Percentiles rank a stretch among this genome's conserved stretches.
These are phyloP conservation scores for Schizothecium vesticola DNA, from an alignment of 495 filamentous ascomycete genomes.

Conservation along the genomic window DNA sequence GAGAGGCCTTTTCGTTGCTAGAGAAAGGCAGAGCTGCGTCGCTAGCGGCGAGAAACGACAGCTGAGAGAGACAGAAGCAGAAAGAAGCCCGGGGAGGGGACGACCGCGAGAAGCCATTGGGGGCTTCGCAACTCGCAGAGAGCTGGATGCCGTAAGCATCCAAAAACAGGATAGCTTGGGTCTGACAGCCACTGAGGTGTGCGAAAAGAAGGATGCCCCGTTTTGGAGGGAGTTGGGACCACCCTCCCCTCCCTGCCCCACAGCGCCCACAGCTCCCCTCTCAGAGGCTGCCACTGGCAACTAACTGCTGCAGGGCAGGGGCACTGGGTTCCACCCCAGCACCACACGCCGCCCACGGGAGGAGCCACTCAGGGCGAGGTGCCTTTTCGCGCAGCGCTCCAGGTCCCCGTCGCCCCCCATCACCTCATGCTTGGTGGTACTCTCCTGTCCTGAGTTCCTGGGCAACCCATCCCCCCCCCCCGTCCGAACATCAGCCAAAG, in stretches of 20 bases:
- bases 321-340: background rate
- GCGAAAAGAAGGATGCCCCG: conserved; percentile 3
- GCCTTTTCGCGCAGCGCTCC: background rate
- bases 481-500: conserved; percentile 9
- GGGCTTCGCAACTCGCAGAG: conserved; percentile 1
- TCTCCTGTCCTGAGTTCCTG: background rate
- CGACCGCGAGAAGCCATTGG: conserved; percentile 10
- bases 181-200: conserved; percentile 7
- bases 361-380: conserved; percentile 3
- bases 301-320: conserved; percentile 1
- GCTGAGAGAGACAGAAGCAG: conserved; percentile 26
- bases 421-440: conserved; percentile 3
- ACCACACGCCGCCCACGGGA: background rate
- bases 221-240: conserved; percentile 2
- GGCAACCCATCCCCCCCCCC: background rate
- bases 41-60: conserved; percentile 14
- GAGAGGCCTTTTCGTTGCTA: background rate
- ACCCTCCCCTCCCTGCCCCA: conserved; percentile 15
- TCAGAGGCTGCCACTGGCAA: conserved; percentile 3
- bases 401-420: conserved; percentile 5
- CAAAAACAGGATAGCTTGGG: conserved; percentile 17
- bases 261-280: conserved; percentile 15
- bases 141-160: conserved; percentile 26
- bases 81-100: conserved; percentile 25
- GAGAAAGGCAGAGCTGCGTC: conserved; percentile 10